Evolutionary conservation across 768 basidiomycete species (phyloP).

Genomic region (Tulasnella sp.): DNA sequence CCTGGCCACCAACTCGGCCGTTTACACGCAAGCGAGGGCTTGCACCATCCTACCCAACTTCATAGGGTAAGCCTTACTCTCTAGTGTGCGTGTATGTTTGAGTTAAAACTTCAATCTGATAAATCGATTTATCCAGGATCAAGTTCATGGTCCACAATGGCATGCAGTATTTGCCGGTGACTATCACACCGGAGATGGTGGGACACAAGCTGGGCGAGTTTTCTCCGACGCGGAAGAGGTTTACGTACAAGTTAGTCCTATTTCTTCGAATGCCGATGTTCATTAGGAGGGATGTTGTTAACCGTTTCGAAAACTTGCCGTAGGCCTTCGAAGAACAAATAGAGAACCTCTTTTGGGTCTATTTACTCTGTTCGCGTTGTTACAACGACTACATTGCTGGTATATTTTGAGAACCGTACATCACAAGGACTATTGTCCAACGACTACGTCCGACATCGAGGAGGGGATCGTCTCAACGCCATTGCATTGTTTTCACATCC

Average conservation of each 20-base stretch:
- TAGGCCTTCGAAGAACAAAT: constrained; percentile 13
- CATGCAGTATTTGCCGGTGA: constrained; percentile 74
- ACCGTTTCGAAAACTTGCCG: not conserved
- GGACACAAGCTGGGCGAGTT: constrained; percentile 98
- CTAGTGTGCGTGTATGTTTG: not conserved
- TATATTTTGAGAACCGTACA: too few species aligned
- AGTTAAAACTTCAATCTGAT: not conserved
- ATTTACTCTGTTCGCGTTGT: not conserved
- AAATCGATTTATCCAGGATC: too few species aligned
- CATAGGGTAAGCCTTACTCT: constrained; percentile 57
- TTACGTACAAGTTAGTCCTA: constrained; percentile 65
- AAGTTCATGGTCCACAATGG: constrained; percentile 93
- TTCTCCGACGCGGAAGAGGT: constrained; percentile 76
- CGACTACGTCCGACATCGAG: too few species aligned
- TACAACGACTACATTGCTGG: too few species aligned
- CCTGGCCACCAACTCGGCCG: constrained; percentile 66
- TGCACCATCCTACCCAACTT: constrained; percentile 95
- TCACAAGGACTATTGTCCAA: too few species aligned
- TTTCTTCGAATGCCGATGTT: not conserved
- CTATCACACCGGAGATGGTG: constrained; percentile 93
- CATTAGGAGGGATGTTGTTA: not conserved
- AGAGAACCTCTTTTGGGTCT: not conserved
- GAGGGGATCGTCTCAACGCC: too few species aligned
- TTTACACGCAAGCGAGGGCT: constrained; percentile 75
- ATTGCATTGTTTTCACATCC: too few species aligned